Conservation (phyloP, 768 basidiomycete species). For the Cubamyces sp. region DNA sequence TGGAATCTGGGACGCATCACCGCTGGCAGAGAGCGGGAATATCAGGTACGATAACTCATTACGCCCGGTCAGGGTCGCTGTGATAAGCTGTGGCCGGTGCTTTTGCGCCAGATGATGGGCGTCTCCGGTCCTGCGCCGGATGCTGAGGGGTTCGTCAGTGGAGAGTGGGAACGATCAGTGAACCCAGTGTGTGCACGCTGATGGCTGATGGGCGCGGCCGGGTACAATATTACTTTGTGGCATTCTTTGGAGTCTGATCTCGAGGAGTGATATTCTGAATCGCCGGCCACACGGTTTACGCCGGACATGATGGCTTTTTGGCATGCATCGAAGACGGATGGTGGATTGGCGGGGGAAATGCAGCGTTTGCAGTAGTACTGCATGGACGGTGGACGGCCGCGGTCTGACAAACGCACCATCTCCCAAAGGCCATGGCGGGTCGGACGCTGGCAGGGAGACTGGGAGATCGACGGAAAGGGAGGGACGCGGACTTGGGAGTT, state of each 20-base stretch:
- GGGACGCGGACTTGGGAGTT: constrained; percentile 18
- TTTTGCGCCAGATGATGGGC: constrained; percentile 3
- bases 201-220: constrained; percentile 15
- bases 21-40: constrained; percentile 1
- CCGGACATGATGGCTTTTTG: background rate
- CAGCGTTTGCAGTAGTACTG: background rate
- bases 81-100: constrained; percentile 28
- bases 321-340: background rate
- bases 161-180: constrained; percentile 18
- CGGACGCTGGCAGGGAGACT: too few species aligned
- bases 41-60: constrained; percentile 25
- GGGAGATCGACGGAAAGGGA: background rate
- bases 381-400: background rate
- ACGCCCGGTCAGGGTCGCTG: constrained; percentile 27
- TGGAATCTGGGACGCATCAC: constrained; percentile 16
- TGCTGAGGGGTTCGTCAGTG: too few species aligned
- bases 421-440: too few species aligned
- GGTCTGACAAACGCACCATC: background rate
- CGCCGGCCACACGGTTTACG: background rate
- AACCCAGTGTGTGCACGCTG: constrained; percentile 1
- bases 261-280: background rate
- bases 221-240: background rate
- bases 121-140: background rate
- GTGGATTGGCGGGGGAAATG: background rate
- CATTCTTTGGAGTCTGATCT: background rate